Evolutionary conservation across 345 rosid genomes (phyloP), one percentile per base, ranked within the genome.

Genomic region (Lepidium africanum): DNA sequence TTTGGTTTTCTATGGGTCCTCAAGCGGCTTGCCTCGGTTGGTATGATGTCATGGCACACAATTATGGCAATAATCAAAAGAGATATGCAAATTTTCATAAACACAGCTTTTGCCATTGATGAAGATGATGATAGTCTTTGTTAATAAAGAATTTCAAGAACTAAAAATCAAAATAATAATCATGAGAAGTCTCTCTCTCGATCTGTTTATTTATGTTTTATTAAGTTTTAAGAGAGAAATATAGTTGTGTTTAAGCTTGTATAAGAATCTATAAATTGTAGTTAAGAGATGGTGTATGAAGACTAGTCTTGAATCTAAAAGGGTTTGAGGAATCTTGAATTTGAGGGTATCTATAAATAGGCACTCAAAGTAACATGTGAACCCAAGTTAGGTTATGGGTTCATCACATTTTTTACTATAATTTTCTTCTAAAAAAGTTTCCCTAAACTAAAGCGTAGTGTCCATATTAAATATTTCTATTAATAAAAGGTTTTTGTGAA

Each of bases 11-110:
- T 48, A 43, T 41, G 65, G 23, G 52, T 43, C 67, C 63, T 79
- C 65, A 81, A 69, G 46, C 71, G 76, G 52, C 76, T 74, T 74
- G 78, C 86, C 56, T 84, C 82, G 0, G 65, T 79, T 7, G 23
- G 42, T 15, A 47, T 11, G 25, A 42, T 59, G 59, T 67, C 85
- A 30, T 76, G 73, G 70, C 70, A 70, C 47, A 66, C 35, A 47
- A 74, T 48, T 14, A 76, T 32, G 33, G 79, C 23, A 55, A 79
- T 48, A 42, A 78, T 17, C 58, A 84, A 59, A 53, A 79, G 12
- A 10, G 59, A 40, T 45, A 27, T 52, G 59, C 53, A 33, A 56
- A 70, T 66, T 67, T 41, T 14, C 33, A 51, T 14, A 40, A 46
- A 12, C 15, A 45, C 47, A 37, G 45, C 58, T 42, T 56, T 69